These are phyloP conservation scores for Wickerhamomyces bisporus DNA, from an alignment of 805 yeast species.

Conservation along the genomic window DNA sequence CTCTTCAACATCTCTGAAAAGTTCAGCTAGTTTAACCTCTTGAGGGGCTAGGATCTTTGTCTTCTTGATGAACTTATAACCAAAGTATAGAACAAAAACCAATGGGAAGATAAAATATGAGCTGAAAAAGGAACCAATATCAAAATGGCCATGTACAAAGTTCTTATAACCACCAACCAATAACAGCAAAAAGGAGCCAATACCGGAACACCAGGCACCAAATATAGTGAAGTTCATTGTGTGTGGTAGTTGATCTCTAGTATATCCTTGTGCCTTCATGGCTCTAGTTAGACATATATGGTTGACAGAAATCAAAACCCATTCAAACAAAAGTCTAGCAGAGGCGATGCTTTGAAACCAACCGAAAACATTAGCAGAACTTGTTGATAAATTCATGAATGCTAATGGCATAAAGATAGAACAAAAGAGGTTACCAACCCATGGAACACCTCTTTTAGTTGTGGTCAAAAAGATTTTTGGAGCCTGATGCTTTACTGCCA, in stretches of 20 bases:
- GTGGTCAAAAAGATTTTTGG: slow-evolving; percentile 31
- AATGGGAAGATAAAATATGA: slow-evolving; percentile 25
- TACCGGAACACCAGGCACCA: slow-evolving; percentile 30
- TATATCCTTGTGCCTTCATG: slow-evolving; percentile 32
- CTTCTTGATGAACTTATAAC: slow-evolving; percentile 30
- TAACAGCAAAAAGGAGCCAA: slow-evolving; percentile 23
- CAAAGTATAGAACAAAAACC: slow-evolving; percentile 23
- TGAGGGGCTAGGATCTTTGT: slow-evolving; percentile 29
- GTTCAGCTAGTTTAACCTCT: slow-evolving; percentile 36
- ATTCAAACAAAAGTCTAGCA: slow-evolving; percentile 26
- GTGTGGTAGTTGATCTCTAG: slow-evolving; percentile 19
- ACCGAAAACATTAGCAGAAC: slow-evolving; percentile 28
- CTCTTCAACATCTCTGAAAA: slow-evolving; percentile 27
- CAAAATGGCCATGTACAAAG: slow-evolving; percentile 30
- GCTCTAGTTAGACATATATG: slow-evolving; percentile 31
- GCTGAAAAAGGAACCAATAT: slow-evolving; percentile 11
- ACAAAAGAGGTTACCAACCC: slow-evolving; percentile 25
- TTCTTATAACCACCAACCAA: slow-evolving; percentile 32
- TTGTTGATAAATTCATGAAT: slow-evolving; percentile 26
- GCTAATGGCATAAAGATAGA: slow-evolving; percentile 33
- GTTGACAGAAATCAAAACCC: slow-evolving; percentile 29
- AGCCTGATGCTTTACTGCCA: slow-evolving; percentile 34
- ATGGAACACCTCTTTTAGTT: slow-evolving; percentile 30
- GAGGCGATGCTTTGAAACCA: slow-evolving; percentile 33
- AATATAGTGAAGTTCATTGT: slow-evolving; percentile 12